Evolutionary conservation across 2,329 filamentous ascomycete genomes (phyloP).

Genomic region (Aureobasidium uvarum): DNA sequence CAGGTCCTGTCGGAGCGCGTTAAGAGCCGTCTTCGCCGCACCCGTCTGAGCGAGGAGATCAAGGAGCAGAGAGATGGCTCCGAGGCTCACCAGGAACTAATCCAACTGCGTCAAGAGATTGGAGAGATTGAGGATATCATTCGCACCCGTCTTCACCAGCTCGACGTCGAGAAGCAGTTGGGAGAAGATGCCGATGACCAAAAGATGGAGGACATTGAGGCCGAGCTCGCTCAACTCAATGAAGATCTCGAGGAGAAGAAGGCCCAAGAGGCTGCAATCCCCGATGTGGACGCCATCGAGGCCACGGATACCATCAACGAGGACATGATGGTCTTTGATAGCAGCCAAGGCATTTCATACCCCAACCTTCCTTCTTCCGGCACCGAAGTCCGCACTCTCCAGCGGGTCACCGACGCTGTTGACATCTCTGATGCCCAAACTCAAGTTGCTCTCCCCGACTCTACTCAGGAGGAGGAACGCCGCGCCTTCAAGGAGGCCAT

Average conservation of each 20-base stretch:
- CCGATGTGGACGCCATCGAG: slow-evolving; percentile 28
- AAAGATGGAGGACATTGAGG: slow-evolving; percentile 35
- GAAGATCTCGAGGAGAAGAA: slow-evolving; percentile 33
- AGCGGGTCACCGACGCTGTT: slow-evolving; percentile 4
- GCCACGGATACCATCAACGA: slow-evolving; percentile 32
- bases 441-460: slow-evolving; percentile 29
- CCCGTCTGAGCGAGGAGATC: slow-evolving; percentile 44
- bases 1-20: slow-evolving; percentile 38
- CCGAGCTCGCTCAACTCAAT: slow-evolving; percentile 35
- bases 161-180: slow-evolving; percentile 42
- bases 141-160: slow-evolving; percentile 38
- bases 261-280: slow-evolving; percentile 19
- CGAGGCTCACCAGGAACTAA: slow-evolving; percentile 40
- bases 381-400: slow-evolving; percentile 16
- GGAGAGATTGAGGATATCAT: slow-evolving; percentile 37
- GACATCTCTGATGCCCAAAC: slow-evolving; percentile 25
- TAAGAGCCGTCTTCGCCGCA: slow-evolving; percentile 43
- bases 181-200: slow-evolving; percentile 42
- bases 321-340: slow-evolving; percentile 38
- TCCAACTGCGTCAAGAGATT: slow-evolving; percentile 41
- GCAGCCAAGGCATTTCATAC: slow-evolving; percentile 33
- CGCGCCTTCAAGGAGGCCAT: slow-evolving; percentile 44
- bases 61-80: slow-evolving; percentile 33
- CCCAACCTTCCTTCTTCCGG: slow-evolving; percentile 31
- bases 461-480: slow-evolving; percentile 35